Evolutionary conservation across 164 flowering plant species (phyloP).

Genomic region (Nelumbo lutea): DNA sequence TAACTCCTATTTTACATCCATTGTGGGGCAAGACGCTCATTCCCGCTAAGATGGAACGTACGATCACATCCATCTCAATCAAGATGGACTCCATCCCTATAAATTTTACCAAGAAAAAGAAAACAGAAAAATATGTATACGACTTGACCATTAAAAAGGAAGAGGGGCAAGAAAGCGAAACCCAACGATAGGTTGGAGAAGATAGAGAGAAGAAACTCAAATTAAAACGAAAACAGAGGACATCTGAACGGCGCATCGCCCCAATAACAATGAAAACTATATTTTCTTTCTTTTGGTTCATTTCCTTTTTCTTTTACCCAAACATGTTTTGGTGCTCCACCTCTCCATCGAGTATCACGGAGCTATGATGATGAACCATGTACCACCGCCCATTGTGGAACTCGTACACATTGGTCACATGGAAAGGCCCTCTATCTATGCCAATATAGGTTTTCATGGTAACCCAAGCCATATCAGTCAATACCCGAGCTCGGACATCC

Average conservation of each 20-base stretch:
- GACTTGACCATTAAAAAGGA: slow-evolving; percentile 2
- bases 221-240: background rate
- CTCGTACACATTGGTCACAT: slow-evolving; percentile 79
- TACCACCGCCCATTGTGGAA: slow-evolving; percentile 73
- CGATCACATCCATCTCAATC: slow-evolving; percentile 6
- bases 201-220: background rate
- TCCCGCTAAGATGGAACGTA: background rate
- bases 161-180: background rate
- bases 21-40: no score
- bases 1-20: no score
- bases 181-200: slow-evolving; percentile 9
- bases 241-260: background rate
- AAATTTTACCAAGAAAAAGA: background rate
- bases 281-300: background rate
- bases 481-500: slow-evolving; percentile 73
- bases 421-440: slow-evolving; percentile 53
- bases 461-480: slow-evolving; percentile 91
- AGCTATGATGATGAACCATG: slow-evolving; percentile 96
- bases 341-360: slow-evolving; percentile 53
- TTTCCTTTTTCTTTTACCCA: slow-evolving; percentile 2
- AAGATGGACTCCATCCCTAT: background rate
- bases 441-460: slow-evolving; percentile 75
- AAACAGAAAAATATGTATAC: background rate
- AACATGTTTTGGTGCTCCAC: slow-evolving; percentile 42
- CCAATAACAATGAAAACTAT: background rate